Evolutionary conservation across 441 rosid species (phyloP).

Genomic region (Cnidoscolus chayamansa): DNA sequence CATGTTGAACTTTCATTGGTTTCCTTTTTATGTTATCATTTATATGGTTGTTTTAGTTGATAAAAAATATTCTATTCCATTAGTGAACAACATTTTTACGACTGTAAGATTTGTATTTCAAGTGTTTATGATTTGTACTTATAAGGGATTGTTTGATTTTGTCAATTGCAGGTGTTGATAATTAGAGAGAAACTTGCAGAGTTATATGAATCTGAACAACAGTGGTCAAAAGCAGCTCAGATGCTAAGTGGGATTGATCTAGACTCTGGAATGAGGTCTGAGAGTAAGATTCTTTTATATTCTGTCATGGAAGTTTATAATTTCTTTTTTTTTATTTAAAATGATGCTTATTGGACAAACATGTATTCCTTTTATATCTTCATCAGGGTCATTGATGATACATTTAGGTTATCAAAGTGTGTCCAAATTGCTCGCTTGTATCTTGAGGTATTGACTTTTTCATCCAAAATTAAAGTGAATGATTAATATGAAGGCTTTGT

Average conservation of each 20-base stretch:
- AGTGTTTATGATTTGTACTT: not conserved
- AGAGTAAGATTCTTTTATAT: conserved; percentile 20
- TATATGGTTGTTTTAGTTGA: not conserved
- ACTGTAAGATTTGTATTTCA: not conserved
- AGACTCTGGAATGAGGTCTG: conserved; percentile 96
- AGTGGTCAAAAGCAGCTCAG: conserved; percentile 98
- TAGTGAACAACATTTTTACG: not conserved
- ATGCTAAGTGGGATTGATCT: conserved; percentile 98
- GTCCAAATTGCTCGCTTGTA: conserved; percentile 97
- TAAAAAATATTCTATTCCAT: no score
- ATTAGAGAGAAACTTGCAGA: conserved; percentile 97
- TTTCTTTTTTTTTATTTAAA: not conserved
- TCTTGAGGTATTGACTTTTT: conserved; percentile 64
- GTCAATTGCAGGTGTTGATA: conserved; percentile 57
- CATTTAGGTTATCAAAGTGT: conserved; percentile 87
- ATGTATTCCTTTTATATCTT: conserved; percentile 18
- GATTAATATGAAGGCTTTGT: not conserved
- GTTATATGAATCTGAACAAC: conserved; percentile 84
- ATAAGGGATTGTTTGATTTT: not conserved
- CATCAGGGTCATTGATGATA: conserved; percentile 79
- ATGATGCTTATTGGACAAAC: not conserved
- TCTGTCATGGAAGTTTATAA: not conserved
- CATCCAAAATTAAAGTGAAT: conserved; percentile 4
- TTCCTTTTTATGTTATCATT: not conserved
- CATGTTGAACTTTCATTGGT: no score